These are phyloP conservation scores for Eucalyptus marginata DNA, from an alignment of 345 rosid genomes.

Conservation along the genomic window DNA sequence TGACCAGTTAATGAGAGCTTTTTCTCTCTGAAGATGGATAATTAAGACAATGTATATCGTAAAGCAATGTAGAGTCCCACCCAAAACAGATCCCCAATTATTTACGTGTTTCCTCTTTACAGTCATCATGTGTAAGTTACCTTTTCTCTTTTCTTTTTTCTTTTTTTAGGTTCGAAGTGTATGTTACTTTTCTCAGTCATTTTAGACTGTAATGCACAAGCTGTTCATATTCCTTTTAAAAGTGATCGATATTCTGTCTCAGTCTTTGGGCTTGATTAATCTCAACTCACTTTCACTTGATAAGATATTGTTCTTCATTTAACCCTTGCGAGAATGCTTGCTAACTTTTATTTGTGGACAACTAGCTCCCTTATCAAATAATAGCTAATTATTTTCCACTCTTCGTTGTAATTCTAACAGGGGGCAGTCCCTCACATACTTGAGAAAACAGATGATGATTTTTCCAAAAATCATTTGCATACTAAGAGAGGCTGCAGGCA, in stretches of 20 bases:
- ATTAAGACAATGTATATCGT: background rate
- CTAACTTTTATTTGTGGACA: background rate
- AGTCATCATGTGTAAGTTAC: background rate
- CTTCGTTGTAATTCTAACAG: slow-evolving; percentile 11
- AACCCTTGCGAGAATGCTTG: background rate
- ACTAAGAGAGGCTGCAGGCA: slow-evolving; percentile 34
- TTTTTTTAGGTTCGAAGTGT: background rate
- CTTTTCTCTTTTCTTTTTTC: background rate
- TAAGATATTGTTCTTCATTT: background rate
- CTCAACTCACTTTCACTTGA: background rate
- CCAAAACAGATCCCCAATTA: background rate
- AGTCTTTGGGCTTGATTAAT: background rate
- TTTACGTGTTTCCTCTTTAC: background rate
- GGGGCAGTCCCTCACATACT: slow-evolving; percentile 58
- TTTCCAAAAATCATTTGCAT: slow-evolving; percentile 28
- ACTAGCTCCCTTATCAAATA: background rate
- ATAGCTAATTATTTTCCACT: background rate
- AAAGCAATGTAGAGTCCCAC: background rate
- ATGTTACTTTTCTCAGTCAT: background rate
- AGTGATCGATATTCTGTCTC: background rate
- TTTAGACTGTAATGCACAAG: background rate
- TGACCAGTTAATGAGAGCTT: background rate
- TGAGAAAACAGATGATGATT: slow-evolving; percentile 45
- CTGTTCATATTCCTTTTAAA: background rate
- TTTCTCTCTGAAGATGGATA: background rate